Evolutionary conservation across 2,329 filamentous ascomycete species (phyloP), one percentile per base, ranked within the genome.

Genomic region (Cercospora sp.): DNA sequence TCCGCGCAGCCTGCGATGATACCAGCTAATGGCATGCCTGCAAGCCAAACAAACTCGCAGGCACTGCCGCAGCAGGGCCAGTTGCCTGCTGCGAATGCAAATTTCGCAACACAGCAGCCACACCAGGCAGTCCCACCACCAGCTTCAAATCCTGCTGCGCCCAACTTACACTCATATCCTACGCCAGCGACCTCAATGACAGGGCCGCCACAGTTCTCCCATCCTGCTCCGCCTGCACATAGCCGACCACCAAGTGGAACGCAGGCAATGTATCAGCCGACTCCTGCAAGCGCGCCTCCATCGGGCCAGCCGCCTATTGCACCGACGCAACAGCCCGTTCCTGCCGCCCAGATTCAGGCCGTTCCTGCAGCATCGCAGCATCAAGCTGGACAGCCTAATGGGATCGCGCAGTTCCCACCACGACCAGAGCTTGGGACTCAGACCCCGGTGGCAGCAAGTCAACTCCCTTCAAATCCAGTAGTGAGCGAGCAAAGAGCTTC

Each of bases 91-190:
- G 10, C 23, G 3, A 28, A 12, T 55, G 48, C 23, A 16, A 23
- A 30, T 55, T 39, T 26, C 12, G 58, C 60, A 62, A 31, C 60
- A 48, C 60, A 62, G 23, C 60, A 62, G 36, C 26, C 60, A 33
- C 55, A 36, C 18, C 55, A 59, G 26, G 28, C 31, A 36, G 10
- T 12, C n/a, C 9, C 36, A n/a, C 20, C 13, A 62, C 13, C 39
- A 18, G 51, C 51, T 57, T 28, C 63, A 20, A 59, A 18, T 26
- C 16, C 63, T 28, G 31, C 51, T n/a, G 30, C 33, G n/a, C n/a
- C 51, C 7, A 16, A 23, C 30, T 16, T 28, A 12, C 26, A n/a
- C 26, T 28, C 18, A 18, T 39, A 20, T 16, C 13, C 48, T n/a
- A 30, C 62, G 20, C 48, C 48, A 45, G 8, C 63, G 13, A 13